Evolutionary conservation across 495 filamentous ascomycete species (phyloP).

Genomic region (Talaromyces wortmannii): DNA sequence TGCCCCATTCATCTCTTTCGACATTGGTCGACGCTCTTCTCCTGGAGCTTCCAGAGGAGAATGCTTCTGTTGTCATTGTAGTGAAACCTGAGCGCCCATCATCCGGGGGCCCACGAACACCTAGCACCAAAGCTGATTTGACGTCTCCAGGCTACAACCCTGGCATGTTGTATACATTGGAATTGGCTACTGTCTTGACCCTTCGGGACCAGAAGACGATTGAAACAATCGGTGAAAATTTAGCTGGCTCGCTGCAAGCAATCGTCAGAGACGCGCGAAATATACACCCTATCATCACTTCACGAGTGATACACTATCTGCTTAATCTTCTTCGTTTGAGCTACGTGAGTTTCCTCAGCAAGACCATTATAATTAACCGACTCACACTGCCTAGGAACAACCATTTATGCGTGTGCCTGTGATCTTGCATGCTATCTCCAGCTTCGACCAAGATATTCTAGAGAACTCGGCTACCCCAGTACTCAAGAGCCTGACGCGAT

Average conservation of each 20-base stretch:
- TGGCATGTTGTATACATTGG: constrained; percentile 77
- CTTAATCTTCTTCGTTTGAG: constrained; percentile 77
- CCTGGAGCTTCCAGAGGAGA: constrained; percentile 79
- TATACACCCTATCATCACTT: constrained; percentile 73
- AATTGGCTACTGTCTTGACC: constrained; percentile 79
- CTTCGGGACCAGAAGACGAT: constrained; percentile 70
- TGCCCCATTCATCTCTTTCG: constrained; percentile 60
- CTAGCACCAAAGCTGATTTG: constrained; percentile 42
- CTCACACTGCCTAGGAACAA: constrained; percentile 59
- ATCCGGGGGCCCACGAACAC: constrained; percentile 33
- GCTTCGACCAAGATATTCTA: constrained; percentile 70
- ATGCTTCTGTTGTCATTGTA: constrained; percentile 72
- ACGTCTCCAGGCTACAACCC: constrained; percentile 71
- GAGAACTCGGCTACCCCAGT: constrained; percentile 68
- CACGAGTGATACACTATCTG: constrained; percentile 79
- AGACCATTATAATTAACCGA: not conserved
- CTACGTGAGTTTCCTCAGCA: constrained; percentile 56
- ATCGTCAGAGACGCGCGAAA: constrained; percentile 72
- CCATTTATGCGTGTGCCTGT: constrained; percentile 90
- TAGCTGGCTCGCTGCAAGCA: constrained; percentile 72
- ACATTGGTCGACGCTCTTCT: constrained; percentile 68
- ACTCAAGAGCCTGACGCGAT: constrained; percentile 71
- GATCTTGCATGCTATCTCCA: constrained; percentile 83
- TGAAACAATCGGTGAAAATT: constrained; percentile 61
- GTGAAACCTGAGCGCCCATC: constrained; percentile 76